Evolutionary conservation across 257 asterid genomes (phyloP), one percentile per base, ranked within the genome.

Genomic region (Handroanthus guayacan): DNA sequence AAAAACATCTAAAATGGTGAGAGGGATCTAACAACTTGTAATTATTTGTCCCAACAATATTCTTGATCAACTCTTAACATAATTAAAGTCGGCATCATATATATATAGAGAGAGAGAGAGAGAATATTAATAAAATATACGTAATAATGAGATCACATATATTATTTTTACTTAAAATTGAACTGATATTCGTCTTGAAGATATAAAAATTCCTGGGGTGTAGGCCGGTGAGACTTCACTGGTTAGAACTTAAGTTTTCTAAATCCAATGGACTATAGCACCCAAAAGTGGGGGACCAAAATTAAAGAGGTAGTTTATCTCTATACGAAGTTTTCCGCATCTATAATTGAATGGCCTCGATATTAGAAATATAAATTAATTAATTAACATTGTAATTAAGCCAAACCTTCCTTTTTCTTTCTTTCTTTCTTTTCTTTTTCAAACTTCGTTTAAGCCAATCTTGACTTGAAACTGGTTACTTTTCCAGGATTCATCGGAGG

Each of bases 281-380:
- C 47, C 51, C 50, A 62, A 14, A 25, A 51, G 80, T 71, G 41
- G 84, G 86, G 82, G 81, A 55, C 82, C 82, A 54, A 71, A 83
- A 61, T 56, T 52, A 72, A 75, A 61, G 45, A 44, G 9, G 67
- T 51, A 38, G 39, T 69, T 74, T 39, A 60, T 50, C 39, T 37
- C 39, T 64, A 17, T 3, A 1, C 31, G 17, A 67, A 37, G 61
- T 71, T 65, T 78, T 76, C 78, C 63, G 70, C 83, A 36, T 56
- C 81, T 31, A 74, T 54, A 74, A 75, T 75, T 82, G 36, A 85
- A 78, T 80, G 79, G 85, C 87, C 89, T 54, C 86, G 39, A 36
- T 70, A 37, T 78, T 75, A 82, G 85, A 80, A 75, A 67, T 75
- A n/a, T 12, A 75, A 73, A 65, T 78, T 56, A 5, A 47, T 5